Percentiles rank a stretch among this genome's conserved stretches.
These are phyloP conservation scores for Ophiocordyceps camponoti-rufipedis DNA, from an alignment of 2,329 filamentous ascomycete species.

Conservation along the genomic window DNA sequence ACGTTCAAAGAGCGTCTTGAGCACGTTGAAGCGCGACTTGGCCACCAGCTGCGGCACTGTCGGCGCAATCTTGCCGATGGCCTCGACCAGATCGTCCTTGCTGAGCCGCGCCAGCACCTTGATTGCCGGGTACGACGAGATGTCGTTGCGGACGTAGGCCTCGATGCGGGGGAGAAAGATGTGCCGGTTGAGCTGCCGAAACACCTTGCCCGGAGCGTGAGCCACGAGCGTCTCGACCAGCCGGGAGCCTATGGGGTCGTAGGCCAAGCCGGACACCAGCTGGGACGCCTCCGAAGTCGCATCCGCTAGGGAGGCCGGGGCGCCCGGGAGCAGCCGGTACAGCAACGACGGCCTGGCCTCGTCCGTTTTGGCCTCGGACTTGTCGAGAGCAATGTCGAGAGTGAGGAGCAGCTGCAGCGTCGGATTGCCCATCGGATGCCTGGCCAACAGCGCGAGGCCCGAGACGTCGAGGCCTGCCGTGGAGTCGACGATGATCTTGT, in stretches of 20 bases:
- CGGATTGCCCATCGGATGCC: conserved; percentile 80
- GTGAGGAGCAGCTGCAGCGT: conserved; percentile 81
- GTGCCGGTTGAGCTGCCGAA: conserved; percentile 70
- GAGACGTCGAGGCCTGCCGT: conserved; percentile 59
- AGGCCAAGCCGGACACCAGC: conserved; percentile 75
- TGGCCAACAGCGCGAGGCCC: conserved; percentile 67
- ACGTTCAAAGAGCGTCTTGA: conserved; percentile 69
- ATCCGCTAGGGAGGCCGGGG: conserved; percentile 49
- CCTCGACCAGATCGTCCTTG: conserved; percentile 66
- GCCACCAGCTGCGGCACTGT: conserved; percentile 57
- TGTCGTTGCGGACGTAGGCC: conserved; percentile 71
- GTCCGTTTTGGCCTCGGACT: conserved; percentile 16
- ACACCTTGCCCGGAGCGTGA: conserved; percentile 67
- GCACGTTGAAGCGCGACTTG: conserved; percentile 57
- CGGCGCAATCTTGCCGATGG: conserved; percentile 52
- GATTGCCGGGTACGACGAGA: conserved; percentile 75
- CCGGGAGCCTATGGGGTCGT: conserved; percentile 78
- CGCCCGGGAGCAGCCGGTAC: conserved; percentile 61
- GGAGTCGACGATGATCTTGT: conserved; percentile 67
- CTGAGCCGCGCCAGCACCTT: conserved; percentile 66
- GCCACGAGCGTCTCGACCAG: conserved; percentile 75
- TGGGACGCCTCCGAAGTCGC: conserved; percentile 51
- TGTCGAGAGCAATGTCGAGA: conserved; percentile 61
- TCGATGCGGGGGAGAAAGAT: conserved; percentile 67
- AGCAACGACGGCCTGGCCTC: conserved; percentile 37